phyloP scores from a whole-genome alignment of 2,329 filamentous ascomycete genomes.

The Aspergillus intermedius region DNA sequence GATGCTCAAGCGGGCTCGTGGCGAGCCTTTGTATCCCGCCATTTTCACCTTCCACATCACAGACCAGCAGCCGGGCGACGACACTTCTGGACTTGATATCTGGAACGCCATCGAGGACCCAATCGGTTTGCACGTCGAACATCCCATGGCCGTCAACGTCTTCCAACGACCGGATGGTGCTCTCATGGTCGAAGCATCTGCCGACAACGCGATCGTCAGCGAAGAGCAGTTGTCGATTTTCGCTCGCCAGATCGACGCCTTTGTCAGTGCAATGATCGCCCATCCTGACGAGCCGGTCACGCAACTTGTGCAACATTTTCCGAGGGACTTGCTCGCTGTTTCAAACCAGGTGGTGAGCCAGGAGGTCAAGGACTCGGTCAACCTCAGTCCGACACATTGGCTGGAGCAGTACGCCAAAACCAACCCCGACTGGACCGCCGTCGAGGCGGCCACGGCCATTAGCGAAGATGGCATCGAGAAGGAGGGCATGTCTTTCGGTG shows the following conservation, averaged over 20 bases:
- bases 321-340: slow-evolving; percentile 17
- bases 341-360: slow-evolving; percentile 14
- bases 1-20: slow-evolving; percentile 19
- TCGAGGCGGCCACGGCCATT: slow-evolving; percentile 22
- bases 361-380: slow-evolving; percentile 12
- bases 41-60: slow-evolving; percentile 27
- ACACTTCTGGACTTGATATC: slow-evolving; percentile 4
- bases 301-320: slow-evolving; percentile 18
- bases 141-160: slow-evolving; percentile 36
- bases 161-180: slow-evolving; percentile 17
- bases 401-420: slow-evolving; percentile 19
- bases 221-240: slow-evolving; percentile 22
- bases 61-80: slow-evolving; percentile 1
- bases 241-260: slow-evolving; percentile 22
- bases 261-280: slow-evolving; percentile 22
- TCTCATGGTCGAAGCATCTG: slow-evolving; percentile 21
- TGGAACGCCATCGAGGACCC: slow-evolving; percentile 26
- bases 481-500: slow-evolving; percentile 19
- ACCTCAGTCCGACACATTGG: slow-evolving; percentile 22
- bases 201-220: slow-evolving; percentile 19
- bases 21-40: slow-evolving; percentile 25
- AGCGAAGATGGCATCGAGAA: slow-evolving; percentile 13
- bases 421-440: slow-evolving; percentile 24
- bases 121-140: slow-evolving; percentile 34
- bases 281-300: slow-evolving; percentile 19